phyloP scores from a whole-genome alignment of 768 basidiomycete species.

The Lentinula raphanica region DNA sequence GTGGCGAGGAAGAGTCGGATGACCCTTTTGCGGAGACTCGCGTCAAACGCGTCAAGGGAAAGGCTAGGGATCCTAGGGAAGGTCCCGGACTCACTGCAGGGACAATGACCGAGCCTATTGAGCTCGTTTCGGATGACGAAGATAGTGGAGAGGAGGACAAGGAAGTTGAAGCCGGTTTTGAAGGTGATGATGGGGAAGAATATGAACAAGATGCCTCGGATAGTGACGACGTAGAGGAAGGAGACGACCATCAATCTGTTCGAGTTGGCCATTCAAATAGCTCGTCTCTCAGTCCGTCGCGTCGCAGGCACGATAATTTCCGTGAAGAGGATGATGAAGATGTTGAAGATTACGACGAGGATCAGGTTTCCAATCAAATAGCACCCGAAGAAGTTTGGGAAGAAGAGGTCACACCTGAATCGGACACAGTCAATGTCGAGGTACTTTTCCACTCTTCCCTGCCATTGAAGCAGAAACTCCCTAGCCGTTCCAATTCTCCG shows the following conservation, averaged over 20 bases:
- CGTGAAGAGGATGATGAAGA: conserved; percentile 14
- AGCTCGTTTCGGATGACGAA: conserved; percentile 26
- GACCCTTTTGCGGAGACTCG: conserved; percentile 54
- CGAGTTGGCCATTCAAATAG: not conserved
- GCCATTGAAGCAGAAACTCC: not conserved
- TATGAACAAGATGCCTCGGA: conserved; percentile 7
- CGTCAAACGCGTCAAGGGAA: conserved; percentile 51
- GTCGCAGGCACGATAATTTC: conserved; percentile 13
- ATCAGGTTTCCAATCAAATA: not conserved
- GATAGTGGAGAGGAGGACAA: conserved; percentile 6
- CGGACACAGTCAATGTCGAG: not conserved
- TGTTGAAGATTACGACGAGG: conserved; percentile 8
- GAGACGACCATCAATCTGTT: conserved; percentile 14
- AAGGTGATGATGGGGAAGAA: conserved; percentile 8
- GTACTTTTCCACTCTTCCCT: not conserved
- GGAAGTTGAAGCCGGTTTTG: conserved; percentile 9
- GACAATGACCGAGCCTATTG: conserved; percentile 39
- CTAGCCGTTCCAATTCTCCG: not conserved
- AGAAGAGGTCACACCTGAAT: not conserved
- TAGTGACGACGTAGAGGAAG: conserved; percentile 3
- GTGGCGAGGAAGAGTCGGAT: conserved; percentile 29
- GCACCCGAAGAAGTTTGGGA: not conserved
- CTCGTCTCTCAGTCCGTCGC: not conserved
- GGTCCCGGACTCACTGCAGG: conserved; percentile 46
- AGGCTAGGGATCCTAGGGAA: conserved; percentile 56